Evolutionary conservation across 202 grass and related monocot genomes (phyloP), one percentile per base, ranked within the genome.

Genomic region (Bolboschoenoplectus hybrid): DNA sequence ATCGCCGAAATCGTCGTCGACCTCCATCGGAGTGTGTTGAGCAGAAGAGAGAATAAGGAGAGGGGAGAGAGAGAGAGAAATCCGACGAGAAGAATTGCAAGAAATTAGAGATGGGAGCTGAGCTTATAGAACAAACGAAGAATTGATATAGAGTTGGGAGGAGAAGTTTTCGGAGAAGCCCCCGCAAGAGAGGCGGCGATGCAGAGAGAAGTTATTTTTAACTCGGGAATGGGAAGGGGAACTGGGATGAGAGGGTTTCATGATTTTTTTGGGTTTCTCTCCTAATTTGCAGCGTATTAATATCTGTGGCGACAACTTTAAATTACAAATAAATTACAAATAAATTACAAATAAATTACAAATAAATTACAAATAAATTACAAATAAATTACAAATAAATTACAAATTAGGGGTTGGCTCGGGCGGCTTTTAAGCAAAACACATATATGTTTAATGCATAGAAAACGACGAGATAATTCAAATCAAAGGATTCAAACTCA

Each of bases 1-100:
- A 86, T 96, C 97, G 71, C 97, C 97, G 86, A 99, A 99, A 78
- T 97, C 97, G 88, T 99, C 97, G 62, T 99, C 97, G 43, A 92
- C 90, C 32, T 99, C 97, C 97, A 98, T 98, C 50, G 67, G 75
- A 53, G 36, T 56, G 57, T 71, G 13, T 32, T 52, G 81, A 35
- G 61, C 9, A 39, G 9, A 11, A 34, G n/a, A 10, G 16, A 56
- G 20, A 51, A 57, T 45, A 7, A 12, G 16, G 9, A 51, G 1
- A n/a, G 8, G 67, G 14, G 17, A 10, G 53, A 41, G 32, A 47
- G 9, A 19, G 55, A 45, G 8, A 35, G 7, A 36, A 12, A 20
- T 43, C 26, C 8, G 68, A 43, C 8, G 68, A 43, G 36, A 72
- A 19, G 20, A 6, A 10, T 0, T 64, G 63, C 63, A 35, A 26